A percentile compares a stretch with the other conserved stretches of the same genome.
Conservation (phyloP, 306 rosid species). For the Psophocarpus tetragonolobus region DNA sequence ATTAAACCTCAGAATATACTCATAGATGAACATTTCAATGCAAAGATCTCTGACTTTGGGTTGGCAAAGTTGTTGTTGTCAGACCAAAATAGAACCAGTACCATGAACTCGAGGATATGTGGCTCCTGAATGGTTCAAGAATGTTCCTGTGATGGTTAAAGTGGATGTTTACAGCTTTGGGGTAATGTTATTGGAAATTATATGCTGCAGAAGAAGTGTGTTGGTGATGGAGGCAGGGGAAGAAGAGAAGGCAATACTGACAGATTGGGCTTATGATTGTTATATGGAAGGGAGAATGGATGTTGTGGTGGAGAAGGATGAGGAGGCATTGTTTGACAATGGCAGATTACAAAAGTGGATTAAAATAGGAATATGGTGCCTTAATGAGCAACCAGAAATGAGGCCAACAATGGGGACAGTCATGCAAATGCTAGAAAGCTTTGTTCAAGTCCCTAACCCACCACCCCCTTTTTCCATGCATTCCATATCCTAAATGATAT, state of each 20-base stretch:
- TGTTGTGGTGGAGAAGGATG: conserved; percentile 36
- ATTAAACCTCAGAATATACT: conserved; percentile 53
- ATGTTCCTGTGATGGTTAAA: conserved; percentile 43
- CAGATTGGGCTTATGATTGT: conserved; percentile 54
- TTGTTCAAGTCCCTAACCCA: conserved; percentile 39
- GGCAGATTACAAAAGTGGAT: conserved; percentile 41
- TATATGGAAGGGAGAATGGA: conserved; percentile 34
- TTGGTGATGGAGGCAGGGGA: conserved; percentile 13
- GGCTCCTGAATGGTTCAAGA: conserved; percentile 58
- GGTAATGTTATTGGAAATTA: conserved; percentile 43
- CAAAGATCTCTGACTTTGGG: conserved; percentile 47
- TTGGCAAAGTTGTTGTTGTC: conserved; percentile 44
- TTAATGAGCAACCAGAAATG: conserved; percentile 40
- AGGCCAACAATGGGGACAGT: conserved; percentile 50
- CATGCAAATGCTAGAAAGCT: conserved; percentile 45
- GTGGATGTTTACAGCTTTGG: conserved; percentile 57
- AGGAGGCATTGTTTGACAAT: conserved; percentile 41
- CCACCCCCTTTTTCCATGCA: not conserved
- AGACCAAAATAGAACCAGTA: conserved; percentile 38
- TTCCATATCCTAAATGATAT: not conserved
- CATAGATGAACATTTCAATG: conserved; percentile 35
- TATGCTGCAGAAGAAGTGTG: conserved; percentile 49
- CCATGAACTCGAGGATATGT: conserved; percentile 48
- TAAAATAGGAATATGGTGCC: conserved; percentile 49
- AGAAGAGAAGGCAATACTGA: conserved; percentile 41